Evolutionary conservation across 768 basidiomycete genomes (phyloP).

Genomic region (Cystobasidium onofrii): DNA sequence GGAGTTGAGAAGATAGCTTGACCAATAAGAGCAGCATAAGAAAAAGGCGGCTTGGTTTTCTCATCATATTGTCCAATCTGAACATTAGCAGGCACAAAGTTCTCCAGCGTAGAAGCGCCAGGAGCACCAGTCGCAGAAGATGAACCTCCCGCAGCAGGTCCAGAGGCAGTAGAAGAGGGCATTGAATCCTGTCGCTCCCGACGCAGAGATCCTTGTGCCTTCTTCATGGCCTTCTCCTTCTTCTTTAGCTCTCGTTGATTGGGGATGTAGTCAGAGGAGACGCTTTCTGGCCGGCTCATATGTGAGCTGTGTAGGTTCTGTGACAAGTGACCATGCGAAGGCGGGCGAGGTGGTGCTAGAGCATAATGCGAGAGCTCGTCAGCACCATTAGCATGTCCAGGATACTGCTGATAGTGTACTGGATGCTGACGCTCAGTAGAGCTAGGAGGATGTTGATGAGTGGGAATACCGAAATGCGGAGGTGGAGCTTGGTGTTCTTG

Average conservation of each 20-base stretch:
- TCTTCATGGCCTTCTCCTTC: background rate
- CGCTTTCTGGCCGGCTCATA: background rate
- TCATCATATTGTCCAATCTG: conserved; percentile 27
- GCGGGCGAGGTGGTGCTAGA: background rate
- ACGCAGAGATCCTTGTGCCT: background rate
- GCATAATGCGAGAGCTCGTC: background rate
- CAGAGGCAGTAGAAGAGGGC: background rate
- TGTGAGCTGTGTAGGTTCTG: background rate
- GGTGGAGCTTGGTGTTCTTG: background rate
- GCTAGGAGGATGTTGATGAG: background rate
- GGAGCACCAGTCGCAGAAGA: background rate
- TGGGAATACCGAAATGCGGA: background rate
- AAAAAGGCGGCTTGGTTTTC: conserved; percentile 67
- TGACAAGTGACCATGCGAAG: background rate
- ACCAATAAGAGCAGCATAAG: conserved; percentile 91
- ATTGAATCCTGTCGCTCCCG: background rate
- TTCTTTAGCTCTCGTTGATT: background rate
- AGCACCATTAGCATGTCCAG: background rate
- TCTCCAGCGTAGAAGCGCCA: background rate
- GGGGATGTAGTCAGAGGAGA: background rate
- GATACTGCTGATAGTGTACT: background rate
- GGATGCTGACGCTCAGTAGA: background rate
- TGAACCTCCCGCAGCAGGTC: background rate
- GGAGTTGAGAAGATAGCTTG: conserved; percentile 82
- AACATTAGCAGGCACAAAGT: conserved; percentile 20